phyloP scores from a whole-genome alignment of 495 filamentous ascomycete species.

The Hypoxylon crocopeplum region DNA sequence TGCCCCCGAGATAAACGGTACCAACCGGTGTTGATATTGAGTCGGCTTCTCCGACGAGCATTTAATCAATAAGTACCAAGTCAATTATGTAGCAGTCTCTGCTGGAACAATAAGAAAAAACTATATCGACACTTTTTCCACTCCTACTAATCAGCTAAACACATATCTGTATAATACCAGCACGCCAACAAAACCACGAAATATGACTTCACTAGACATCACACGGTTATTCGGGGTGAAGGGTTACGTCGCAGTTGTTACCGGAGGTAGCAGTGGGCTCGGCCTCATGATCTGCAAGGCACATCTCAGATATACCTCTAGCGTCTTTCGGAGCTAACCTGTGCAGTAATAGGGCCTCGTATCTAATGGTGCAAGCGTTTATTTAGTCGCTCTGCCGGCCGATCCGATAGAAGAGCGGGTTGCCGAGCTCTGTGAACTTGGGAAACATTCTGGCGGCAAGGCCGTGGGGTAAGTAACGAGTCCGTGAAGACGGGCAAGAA shows the following conservation, averaged over 20 bases:
- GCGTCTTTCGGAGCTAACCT: neutral
- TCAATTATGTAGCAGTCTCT: no score
- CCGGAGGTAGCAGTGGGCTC: conserved; percentile 53
- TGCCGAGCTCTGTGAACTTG: conserved; percentile 43
- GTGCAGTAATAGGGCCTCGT: conserved; percentile 44
- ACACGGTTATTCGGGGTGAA: conserved; percentile 41
- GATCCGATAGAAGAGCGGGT: conserved; percentile 47
- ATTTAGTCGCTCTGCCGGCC: conserved; percentile 44
- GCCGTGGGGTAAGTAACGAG: conserved; percentile 42
- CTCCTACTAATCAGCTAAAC: no score
- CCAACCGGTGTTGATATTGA: neutral
- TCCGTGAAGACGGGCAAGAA: neutral
- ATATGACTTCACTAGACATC: conserved; percentile 36
- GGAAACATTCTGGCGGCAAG: conserved; percentile 39
- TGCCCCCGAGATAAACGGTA: neutral
- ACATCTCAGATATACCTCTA: conserved; percentile 4
- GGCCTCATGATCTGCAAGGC: conserved; percentile 54
- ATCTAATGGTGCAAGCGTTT: conserved; percentile 53
- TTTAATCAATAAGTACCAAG: conserved; percentile 5
- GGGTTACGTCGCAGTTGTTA: conserved; percentile 51
- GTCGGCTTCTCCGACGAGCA: conserved; percentile 5
- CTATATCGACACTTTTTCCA: no score
- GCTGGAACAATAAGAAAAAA: no score
- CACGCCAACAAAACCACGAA: conserved; percentile 10
- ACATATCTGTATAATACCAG: no score